Conservation (phyloP, 2,329 filamentous ascomycete genomes). For the Falciphora oryzae region DNA sequence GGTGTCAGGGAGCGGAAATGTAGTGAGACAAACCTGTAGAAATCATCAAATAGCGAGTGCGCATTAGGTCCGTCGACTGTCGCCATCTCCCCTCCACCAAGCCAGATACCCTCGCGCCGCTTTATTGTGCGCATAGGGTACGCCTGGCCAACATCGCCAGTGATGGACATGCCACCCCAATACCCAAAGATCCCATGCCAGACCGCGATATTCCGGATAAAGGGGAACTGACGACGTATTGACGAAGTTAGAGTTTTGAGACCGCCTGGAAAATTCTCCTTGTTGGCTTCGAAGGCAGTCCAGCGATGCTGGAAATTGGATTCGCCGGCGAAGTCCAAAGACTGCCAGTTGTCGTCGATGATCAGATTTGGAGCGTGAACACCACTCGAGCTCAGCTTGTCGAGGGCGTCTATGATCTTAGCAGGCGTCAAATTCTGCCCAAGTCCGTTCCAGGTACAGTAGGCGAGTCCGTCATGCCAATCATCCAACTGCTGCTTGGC, state of each 20-base stretch:
- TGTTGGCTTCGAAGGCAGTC: slow-evolving; percentile 82
- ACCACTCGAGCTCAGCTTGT: slow-evolving; percentile 60
- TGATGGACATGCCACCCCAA: slow-evolving; percentile 81
- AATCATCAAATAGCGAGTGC: slow-evolving; percentile 76
- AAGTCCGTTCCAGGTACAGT: slow-evolving; percentile 82
- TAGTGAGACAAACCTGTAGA: slow-evolving; percentile 52
- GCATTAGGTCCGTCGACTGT: slow-evolving; percentile 72
- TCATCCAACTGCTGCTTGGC: not conserved
- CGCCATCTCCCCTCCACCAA: slow-evolving; percentile 59
- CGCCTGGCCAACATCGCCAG: slow-evolving; percentile 64
- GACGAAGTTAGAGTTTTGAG: slow-evolving; percentile 63
- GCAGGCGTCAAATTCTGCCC: slow-evolving; percentile 77
- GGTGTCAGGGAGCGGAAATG: not conserved
- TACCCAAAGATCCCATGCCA: slow-evolving; percentile 90
- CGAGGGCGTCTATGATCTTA: slow-evolving; percentile 71
- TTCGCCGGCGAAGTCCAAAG: slow-evolving; percentile 49
- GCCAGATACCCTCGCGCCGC: slow-evolving; percentile 42
- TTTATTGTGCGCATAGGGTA: slow-evolving; percentile 69
- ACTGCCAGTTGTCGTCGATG: slow-evolving; percentile 97
- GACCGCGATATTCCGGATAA: slow-evolving; percentile 78
- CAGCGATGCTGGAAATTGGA: slow-evolving; percentile 58
- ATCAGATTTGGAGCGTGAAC: slow-evolving; percentile 82
- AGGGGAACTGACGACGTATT: slow-evolving; percentile 64
- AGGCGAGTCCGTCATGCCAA: slow-evolving; percentile 8
- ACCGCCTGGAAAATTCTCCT: slow-evolving; percentile 70